Base-by-base conservation (phyloP, 306 rosid genomes). In the Vigna angularis region DNA sequence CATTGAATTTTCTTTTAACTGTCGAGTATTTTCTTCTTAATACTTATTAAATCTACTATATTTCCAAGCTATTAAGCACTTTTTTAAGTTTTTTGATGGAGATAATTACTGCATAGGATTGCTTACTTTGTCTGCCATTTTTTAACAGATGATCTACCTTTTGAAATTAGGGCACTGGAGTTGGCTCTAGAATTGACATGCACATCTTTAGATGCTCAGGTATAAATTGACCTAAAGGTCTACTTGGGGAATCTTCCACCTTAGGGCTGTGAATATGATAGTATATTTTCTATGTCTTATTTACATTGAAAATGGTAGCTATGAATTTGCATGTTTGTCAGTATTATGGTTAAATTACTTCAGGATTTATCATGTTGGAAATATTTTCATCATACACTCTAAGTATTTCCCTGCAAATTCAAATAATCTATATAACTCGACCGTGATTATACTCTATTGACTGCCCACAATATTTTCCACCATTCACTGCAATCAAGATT, bases 191-290 rank as follows among this genome's bases (percentile, higher is more conserved):
- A 95, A 77, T 84, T 95, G 79, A 89, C 97, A 64, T 92, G 98
- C 96, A 72, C 84, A 64, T 91, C 97, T 85, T 82, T 95, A 24
- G 98, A 95, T 86, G 83, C 93, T 86, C 98, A 91, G 97, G 98
- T 95, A 87, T 76, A 78, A 58, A 58, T 57, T 68, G 70, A 77
- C 69, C 69, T 55, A 65, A 38, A 36, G 22, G 70, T 73, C 24
- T 24, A 75, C 10, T 72, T 66, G 38, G 55, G 51, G 47, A 55
- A 18, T 55, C 49, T 32, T 47, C 36, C 13, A 50, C 53, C 12
- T 51, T 62, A 73, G 81, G 49, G 10, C 61, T 53, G n/a, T 74
- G 49, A 67, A 36, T 44, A 16, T 38, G 16, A 45, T 9, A n/a
- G 28, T 63, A 59, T 55, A 26, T 75, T 48, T 70, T 72, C 28